Evolutionary conservation across 1,284 basidiomycete species (phyloP).

Genomic region (Fistulinella cinereoalba): DNA sequence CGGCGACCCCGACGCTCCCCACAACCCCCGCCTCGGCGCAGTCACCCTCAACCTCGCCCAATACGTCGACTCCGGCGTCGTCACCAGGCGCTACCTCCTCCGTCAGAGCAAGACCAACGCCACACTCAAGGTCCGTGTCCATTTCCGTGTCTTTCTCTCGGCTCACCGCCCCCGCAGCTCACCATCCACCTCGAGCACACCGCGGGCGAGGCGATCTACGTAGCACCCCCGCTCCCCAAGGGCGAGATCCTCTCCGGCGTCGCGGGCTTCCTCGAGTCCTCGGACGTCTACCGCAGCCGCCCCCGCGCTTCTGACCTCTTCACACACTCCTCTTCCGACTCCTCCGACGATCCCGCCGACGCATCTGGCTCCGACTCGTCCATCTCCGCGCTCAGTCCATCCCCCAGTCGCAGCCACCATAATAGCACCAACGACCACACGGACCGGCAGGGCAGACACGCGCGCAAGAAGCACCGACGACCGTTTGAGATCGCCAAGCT

Average conservation of each 20-base stretch:
- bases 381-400: conserved; percentile 15
- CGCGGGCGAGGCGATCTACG: conserved; percentile 57
- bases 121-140: conserved; percentile 54
- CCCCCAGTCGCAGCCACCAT: conserved; percentile 1
- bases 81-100: conserved; percentile 70
- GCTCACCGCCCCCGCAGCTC: conserved; percentile 43
- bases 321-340: conserved; percentile 31
- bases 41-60: conserved; percentile 73
- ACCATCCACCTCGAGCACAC: conserved; percentile 59
- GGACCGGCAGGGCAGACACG: neutral
- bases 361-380: conserved; percentile 23
- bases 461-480: conserved; percentile 20
- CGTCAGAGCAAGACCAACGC: conserved; percentile 78
- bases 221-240: conserved; percentile 63
- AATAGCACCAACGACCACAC: neutral
- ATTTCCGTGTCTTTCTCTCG: neutral
- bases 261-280: conserved; percentile 54
- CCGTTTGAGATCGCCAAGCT: conserved; percentile 48
- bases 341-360: conserved; percentile 35
- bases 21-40: conserved; percentile 60
- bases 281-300: conserved; percentile 50
- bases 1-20: conserved; percentile 50
- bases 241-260: conserved; percentile 70
- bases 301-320: conserved; percentile 52
- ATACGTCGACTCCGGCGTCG: conserved; percentile 61